Conservation (phyloP, 2,329 filamentous ascomycete genomes). For the Metarhizium humberi region DNA sequence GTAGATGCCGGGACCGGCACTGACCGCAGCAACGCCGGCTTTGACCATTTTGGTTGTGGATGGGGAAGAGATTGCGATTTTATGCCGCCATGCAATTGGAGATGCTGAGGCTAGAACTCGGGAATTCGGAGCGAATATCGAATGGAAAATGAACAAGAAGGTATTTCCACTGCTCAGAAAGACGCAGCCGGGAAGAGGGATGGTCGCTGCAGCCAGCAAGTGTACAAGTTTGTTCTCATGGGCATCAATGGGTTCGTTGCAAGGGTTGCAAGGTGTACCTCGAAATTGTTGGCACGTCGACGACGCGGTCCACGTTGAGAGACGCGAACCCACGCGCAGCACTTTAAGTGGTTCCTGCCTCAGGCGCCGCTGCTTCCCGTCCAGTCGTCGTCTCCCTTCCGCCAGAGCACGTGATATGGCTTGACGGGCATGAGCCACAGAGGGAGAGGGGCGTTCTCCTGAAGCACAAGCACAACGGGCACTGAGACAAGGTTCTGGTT, state of each 20-base stretch:
- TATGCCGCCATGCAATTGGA: background rate
- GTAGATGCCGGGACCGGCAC: constrained; percentile 44
- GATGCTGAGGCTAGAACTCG: background rate
- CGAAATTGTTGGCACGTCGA: constrained; percentile 23
- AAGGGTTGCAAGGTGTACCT: constrained; percentile 16
- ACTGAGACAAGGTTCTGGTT: background rate
- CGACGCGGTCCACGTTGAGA: constrained; percentile 24
- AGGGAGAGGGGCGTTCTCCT: background rate
- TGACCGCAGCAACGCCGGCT: constrained; percentile 19
- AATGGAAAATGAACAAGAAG: background rate
- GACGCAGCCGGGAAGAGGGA: background rate
- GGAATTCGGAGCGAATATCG: background rate
- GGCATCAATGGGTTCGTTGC: constrained; percentile 4
- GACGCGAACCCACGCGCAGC: constrained; percentile 29
- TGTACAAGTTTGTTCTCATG: background rate
- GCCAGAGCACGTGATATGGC: constrained; percentile 20
- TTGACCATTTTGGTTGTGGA: constrained; percentile 37
- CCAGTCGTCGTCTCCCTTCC: background rate
- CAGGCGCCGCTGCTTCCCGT: constrained; percentile 15
- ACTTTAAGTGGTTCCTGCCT: constrained; percentile 28
- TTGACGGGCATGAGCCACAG: background rate
- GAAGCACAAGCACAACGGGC: background rate
- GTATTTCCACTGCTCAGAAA: background rate
- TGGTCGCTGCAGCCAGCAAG: background rate
- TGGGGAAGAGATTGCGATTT: constrained; percentile 1